These are phyloP conservation scores for Gleditsia sinensis DNA, from an alignment of 306 rosid genomes.

Conservation along the genomic window DNA sequence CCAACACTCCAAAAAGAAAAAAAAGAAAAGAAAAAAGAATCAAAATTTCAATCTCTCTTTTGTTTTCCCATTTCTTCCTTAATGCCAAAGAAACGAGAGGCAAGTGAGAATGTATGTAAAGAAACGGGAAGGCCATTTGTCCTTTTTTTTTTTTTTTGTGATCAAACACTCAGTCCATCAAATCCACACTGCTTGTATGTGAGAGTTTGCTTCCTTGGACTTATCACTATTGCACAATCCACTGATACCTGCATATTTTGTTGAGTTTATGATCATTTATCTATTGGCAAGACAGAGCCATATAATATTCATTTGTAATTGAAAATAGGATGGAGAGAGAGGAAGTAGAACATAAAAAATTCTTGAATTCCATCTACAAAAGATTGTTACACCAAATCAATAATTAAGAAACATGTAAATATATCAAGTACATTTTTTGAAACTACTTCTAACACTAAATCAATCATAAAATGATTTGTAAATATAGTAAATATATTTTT, in stretches of 20 bases:
- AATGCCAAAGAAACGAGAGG: conserved; percentile 21
- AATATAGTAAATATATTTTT: too few species aligned
- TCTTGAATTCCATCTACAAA: not conserved
- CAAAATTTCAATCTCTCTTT: not conserved
- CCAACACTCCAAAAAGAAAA: too few species aligned
- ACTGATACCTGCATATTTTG: conserved; percentile 58
- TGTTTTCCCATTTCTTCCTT: not conserved
- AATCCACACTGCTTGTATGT: conserved; percentile 78
- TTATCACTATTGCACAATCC: conserved; percentile 74
- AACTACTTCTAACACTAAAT: too few species aligned
- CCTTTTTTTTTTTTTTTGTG: too few species aligned
- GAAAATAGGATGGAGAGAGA: too few species aligned
- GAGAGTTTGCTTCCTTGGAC: conserved; percentile 76
- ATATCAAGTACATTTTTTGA: too few species aligned
- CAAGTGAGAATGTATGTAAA: not conserved
- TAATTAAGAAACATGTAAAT: not conserved
- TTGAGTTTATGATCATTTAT: not conserved
- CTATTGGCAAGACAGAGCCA: not conserved
- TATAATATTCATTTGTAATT: too few species aligned
- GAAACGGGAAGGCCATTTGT: not conserved
- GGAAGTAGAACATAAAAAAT: too few species aligned
- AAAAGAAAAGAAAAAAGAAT: too few species aligned
- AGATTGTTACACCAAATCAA: not conserved
- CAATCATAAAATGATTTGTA: too few species aligned
- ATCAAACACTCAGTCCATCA: conserved; percentile 62